These are phyloP conservation scores for Curvularia sp. DNA, from an alignment of 2,329 filamentous ascomycete species.

Conservation along the genomic window DNA sequence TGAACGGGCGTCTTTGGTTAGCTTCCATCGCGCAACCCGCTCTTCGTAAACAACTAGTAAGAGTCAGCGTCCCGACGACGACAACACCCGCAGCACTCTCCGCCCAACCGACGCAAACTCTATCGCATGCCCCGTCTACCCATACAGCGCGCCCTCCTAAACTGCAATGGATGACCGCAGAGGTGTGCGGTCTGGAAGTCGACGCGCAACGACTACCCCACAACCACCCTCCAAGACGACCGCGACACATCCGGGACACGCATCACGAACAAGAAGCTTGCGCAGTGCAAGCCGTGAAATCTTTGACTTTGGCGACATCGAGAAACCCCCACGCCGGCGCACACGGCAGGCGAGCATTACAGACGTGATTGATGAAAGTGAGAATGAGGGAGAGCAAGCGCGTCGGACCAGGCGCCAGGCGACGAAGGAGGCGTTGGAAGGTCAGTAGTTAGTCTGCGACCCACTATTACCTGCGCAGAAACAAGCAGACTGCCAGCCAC, in stretches of 20 bases:
- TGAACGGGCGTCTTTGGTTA: slow-evolving; percentile 8
- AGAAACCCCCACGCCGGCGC: slow-evolving; percentile 33
- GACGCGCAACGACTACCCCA: slow-evolving; percentile 44
- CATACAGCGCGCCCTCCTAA: slow-evolving; percentile 5
- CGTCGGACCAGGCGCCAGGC: slow-evolving; percentile 31
- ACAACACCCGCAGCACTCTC: slow-evolving; percentile 5
- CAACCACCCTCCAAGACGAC: slow-evolving; percentile 33
- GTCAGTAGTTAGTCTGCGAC: slow-evolving; percentile 31
- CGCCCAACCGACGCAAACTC: not conserved
- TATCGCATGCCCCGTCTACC: slow-evolving; percentile 18
- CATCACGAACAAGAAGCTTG: slow-evolving; percentile 39
- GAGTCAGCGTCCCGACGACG: slow-evolving; percentile 7
- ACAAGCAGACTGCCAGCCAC: not conserved
- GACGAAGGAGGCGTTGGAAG: slow-evolving; percentile 35
- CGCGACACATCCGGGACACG: slow-evolving; percentile 30
- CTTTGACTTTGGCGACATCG: slow-evolving; percentile 26
- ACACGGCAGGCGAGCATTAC: slow-evolving; percentile 40
- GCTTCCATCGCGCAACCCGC: slow-evolving; percentile 13
- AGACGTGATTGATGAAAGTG: slow-evolving; percentile 36
- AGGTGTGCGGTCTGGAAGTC: slow-evolving; percentile 42
- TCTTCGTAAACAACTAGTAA: slow-evolving; percentile 6
- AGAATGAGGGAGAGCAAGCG: slow-evolving; percentile 24
- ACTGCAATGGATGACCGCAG: slow-evolving; percentile 43
- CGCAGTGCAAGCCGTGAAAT: slow-evolving; percentile 53
- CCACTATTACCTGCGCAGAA: not conserved